phyloP scores from a whole-genome alignment of 2,329 filamentous ascomycete species.

The Nemania abortiva region DNA sequence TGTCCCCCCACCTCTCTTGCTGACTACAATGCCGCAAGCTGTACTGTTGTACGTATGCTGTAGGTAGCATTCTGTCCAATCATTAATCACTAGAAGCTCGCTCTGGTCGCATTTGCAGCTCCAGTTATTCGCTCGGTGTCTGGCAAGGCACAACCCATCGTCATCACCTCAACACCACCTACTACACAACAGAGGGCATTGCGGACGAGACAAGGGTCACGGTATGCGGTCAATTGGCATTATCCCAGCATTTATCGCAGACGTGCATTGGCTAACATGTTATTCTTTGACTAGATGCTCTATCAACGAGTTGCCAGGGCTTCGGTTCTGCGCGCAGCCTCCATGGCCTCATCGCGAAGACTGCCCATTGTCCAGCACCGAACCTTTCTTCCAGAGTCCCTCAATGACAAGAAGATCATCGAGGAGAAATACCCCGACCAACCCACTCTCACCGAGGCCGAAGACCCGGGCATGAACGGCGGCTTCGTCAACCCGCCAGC shows the following conservation, averaged over 20 bases:
- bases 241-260: too few species aligned
- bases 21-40: background rate
- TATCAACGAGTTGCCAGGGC: conserved; percentile 69
- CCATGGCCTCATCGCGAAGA: conserved; percentile 59
- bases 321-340: conserved; percentile 60
- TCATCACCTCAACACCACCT: conserved; percentile 37
- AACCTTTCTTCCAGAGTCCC: conserved; percentile 65
- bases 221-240: conserved; percentile 48
- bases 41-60: too few species aligned
- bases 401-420: conserved; percentile 60
- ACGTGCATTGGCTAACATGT: conserved; percentile 9
- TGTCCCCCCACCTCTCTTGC: conserved; percentile 33
- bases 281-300: conserved; percentile 65
- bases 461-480: conserved; percentile 82
- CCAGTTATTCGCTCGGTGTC: conserved; percentile 33
- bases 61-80: conserved; percentile 31
- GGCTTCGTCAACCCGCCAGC: conserved; percentile 83
- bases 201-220: conserved; percentile 53
- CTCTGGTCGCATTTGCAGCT: background rate
- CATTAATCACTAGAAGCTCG: conserved; percentile 9
- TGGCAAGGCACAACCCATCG: conserved; percentile 30
- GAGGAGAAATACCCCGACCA: conserved; percentile 67
- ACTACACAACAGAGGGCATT: conserved; percentile 42
- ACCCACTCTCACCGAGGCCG: conserved; percentile 64
- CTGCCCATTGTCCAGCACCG: conserved; percentile 68